Evolutionary conservation across 345 rosid genomes (phyloP), one percentile per base, ranked within the genome.

Genomic region (Sonneratia caseolaris): DNA sequence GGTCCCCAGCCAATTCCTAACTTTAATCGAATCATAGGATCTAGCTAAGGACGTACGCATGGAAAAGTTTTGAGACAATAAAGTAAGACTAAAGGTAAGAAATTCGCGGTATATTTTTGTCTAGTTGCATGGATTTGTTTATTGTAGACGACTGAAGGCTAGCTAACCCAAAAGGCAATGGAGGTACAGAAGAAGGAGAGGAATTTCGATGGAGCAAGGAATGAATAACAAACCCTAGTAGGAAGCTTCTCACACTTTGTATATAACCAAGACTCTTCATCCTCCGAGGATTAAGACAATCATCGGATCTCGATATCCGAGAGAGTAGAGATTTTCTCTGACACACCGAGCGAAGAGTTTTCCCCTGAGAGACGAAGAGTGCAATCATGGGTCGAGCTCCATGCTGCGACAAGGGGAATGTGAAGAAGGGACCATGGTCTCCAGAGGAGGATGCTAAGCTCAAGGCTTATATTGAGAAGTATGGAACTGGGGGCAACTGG

Each of bases 401-500:
- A 13, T 93, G 98, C 68, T 93, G 98, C 68, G 98, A 93, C 78
- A 93, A 93, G 84, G 85, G 87, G 68, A 93, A 88, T 73, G 98
- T 93, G 69, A 91, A 93, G 84, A 93, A 82, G 73, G 98, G 98
- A 21, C 98, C 98, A 40, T 93, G 98, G 98, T 88, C 97, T 47
- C 92, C 98, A 14, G 98, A 93, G 79, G 98, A 93, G 69, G 98
- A 93, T 83, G 88, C 82, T 12, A 93, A 81, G 84, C 98, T 93
- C 74, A 93, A 93, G 80, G 92, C 84, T 73, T 91, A 88, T 59
- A 93, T 93, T 72, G 94, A 93, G 69, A 80, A 84, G 55, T 75
- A 80, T 77, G 98, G 98, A 36, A 93, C 97, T 43, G 98, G 98
- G 61, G 91, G 91, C 74, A 93, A 93, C 74, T 93, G 98, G 98